A percentile compares a stretch with the other conserved stretches of the same genome.
phyloP scores from a whole-genome alignment of 352 stramenopile species.

The Lagenidium sp. region DNA sequence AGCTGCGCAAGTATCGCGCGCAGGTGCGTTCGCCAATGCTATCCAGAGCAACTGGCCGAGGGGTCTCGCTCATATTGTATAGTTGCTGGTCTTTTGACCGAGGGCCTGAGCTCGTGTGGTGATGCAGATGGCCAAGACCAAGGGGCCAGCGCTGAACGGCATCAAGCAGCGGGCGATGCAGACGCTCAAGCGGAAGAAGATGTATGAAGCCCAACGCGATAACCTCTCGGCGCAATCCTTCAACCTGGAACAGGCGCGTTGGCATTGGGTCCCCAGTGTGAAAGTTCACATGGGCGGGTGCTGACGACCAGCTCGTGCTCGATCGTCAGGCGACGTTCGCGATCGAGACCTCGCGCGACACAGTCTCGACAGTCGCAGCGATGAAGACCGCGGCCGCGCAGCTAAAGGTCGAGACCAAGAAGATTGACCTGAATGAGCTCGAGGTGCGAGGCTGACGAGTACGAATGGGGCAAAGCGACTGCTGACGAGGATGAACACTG shows the following conservation, averaged over 20 bases:
- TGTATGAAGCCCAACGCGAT: conserved; percentile 79
- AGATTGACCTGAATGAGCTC: conserved; percentile 94
- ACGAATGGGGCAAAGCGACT: no score
- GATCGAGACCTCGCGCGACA: conserved; percentile 91
- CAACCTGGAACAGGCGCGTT: conserved; percentile 73
- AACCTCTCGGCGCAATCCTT: conserved; percentile 77
- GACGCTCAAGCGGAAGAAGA: conserved; percentile 86
- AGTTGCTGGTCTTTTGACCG: no score
- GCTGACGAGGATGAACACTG: no score
- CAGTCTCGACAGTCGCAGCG: conserved; percentile 87
- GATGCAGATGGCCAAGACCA: conserved; percentile 73
- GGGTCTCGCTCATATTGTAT: no score
- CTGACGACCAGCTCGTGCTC: no score
- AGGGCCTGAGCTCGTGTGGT: no score
- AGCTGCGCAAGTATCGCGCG: conserved; percentile 72
- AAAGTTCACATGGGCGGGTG: background rate
- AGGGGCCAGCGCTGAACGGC: conserved; percentile 49
- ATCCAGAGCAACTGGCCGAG: no score
- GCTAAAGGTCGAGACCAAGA: conserved; percentile 93
- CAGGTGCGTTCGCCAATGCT: no score
- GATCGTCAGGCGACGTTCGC: conserved; percentile 58
- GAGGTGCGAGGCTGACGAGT: conserved; percentile 49
- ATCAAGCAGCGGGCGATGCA: conserved; percentile 83
- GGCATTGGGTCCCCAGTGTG: background rate
- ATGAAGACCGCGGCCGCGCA: conserved; percentile 91